Conservation (phyloP, 2,329 filamentous ascomycete species). For the Aspergillus sp. region DNA sequence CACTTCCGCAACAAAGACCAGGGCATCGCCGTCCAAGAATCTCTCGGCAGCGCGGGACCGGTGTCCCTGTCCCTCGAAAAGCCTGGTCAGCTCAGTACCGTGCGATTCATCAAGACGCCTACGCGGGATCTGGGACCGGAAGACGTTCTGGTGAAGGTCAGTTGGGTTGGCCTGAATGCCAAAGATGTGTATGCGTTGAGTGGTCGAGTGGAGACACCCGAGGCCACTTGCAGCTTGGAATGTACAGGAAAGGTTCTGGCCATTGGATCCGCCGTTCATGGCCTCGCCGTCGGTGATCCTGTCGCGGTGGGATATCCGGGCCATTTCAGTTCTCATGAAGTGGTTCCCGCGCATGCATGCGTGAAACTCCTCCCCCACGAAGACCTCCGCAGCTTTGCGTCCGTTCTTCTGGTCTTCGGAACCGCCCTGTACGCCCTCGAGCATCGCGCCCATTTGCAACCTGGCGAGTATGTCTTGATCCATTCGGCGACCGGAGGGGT, state of each 20-base stretch:
- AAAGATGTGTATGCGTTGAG: constrained; percentile 1
- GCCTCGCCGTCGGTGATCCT: neutral
- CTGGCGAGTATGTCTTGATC: constrained; percentile 23
- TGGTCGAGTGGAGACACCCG: constrained; percentile 4
- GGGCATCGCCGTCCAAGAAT: neutral
- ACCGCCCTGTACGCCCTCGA: constrained; percentile 23
- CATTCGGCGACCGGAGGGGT: constrained; percentile 17
- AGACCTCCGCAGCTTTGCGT: neutral
- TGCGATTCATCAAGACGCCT: neutral
- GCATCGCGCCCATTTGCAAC: constrained; percentile 18
- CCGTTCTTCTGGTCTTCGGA: constrained; percentile 7
- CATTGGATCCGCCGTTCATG: neutral
- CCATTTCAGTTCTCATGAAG: neutral
- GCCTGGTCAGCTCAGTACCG: neutral
- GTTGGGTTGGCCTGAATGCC: constrained; percentile 5
- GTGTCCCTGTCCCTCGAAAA: neutral
- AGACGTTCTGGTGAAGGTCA: neutral
- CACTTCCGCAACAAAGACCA: neutral
- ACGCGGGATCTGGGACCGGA: neutral
- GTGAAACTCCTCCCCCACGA: neutral
- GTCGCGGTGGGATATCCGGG: neutral
- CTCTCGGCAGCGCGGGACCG: neutral
- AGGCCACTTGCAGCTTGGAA: neutral
- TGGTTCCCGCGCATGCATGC: neutral
- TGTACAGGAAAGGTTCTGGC: neutral